Conservation (phyloP, 2,329 filamentous ascomycete species). For the Trichophyton schoenleinii region DNA sequence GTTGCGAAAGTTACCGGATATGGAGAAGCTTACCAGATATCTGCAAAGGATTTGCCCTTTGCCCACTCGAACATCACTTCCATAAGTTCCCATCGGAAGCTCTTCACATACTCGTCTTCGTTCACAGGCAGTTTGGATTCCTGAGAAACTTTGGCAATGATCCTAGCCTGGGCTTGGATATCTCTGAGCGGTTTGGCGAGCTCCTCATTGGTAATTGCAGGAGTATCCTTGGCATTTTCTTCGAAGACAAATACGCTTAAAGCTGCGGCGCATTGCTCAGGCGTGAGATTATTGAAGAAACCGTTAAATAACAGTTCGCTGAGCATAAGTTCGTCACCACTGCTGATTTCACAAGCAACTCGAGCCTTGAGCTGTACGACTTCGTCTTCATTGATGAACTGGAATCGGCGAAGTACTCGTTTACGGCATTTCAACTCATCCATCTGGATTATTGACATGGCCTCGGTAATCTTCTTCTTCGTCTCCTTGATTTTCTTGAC, state of each 20-base stretch:
- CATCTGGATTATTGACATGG: slow-evolving; percentile 78
- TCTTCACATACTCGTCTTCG: slow-evolving; percentile 82
- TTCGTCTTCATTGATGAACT: slow-evolving; percentile 90
- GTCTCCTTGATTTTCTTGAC: slow-evolving; percentile 69
- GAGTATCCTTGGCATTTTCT: slow-evolving; percentile 72
- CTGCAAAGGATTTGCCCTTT: slow-evolving; percentile 74
- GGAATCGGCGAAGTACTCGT: slow-evolving; percentile 81
- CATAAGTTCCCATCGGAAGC: slow-evolving; percentile 92
- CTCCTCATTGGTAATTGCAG: slow-evolving; percentile 59
- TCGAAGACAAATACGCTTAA: slow-evolving; percentile 96
- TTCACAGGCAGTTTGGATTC: slow-evolving; percentile 92
- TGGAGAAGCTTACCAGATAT: slow-evolving; percentile 74
- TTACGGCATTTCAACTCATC: slow-evolving; percentile 95
- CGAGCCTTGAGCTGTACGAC: slow-evolving; percentile 95
- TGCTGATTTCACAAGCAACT: slow-evolving; percentile 95
- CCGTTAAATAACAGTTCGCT: slow-evolving; percentile 90
- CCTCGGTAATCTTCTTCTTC: slow-evolving; percentile 75
- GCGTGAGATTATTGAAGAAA: slow-evolving; percentile 91
- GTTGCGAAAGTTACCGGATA: background rate
- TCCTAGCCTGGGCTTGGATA: slow-evolving; percentile 73
- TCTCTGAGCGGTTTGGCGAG: slow-evolving; percentile 74
- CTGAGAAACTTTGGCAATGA: slow-evolving; percentile 83
- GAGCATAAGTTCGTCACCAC: slow-evolving; percentile 85
- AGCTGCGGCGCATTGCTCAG: slow-evolving; percentile 74
- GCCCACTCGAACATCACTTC: slow-evolving; percentile 90